Evolutionary conservation across 305 asterid species (phyloP), one percentile per base, ranked within the genome.

Genomic region (Rubia peregrina): DNA sequence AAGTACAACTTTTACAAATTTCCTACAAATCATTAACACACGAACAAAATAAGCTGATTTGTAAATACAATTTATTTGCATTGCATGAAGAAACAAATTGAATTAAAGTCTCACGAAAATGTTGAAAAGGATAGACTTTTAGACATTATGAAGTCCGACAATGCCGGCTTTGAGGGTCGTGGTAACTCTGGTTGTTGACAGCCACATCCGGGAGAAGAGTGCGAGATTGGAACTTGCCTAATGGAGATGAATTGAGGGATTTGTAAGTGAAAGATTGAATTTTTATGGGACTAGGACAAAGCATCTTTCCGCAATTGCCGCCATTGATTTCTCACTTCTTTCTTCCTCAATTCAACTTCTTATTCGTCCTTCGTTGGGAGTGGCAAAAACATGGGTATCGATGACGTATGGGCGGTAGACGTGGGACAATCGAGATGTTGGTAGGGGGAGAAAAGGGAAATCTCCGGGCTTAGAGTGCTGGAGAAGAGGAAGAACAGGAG

Each of bases 111-210:
- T 59, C 64, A 59, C 64, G 12, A 94, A 96, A 78, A 97, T 96
- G 80, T 94, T 94, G 86, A 94, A 94, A 57, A 94, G 91, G 72
- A 96, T 94, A 65, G 98, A 91, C 79, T 94, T 91, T 36, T 97
- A 97, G 72, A 94, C 98, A 80, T 94, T 94, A 67, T 97, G 97
- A 68, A 94, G 97, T 49, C 98, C 97, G 42, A 94, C 98, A 72
- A 94, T 94, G 79, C 98, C 97, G 72, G 98, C 97, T 79, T 82
- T 81, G 76, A 94, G 75, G 78, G 93, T 94, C 98, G 89, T 91
- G 87, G 85, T 88, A 71, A 94, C 83, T 85, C 83, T 91, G 7
- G 89, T 78, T 6, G 96, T 80, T 68, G 83, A 88, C n/a, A 85
- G 85, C 73, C 96, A 85, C 72, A 83, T 82, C 26, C 78, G 67